Conservation (phyloP, 495 filamentous ascomycete species). For the Penicillium daleae region DNA sequence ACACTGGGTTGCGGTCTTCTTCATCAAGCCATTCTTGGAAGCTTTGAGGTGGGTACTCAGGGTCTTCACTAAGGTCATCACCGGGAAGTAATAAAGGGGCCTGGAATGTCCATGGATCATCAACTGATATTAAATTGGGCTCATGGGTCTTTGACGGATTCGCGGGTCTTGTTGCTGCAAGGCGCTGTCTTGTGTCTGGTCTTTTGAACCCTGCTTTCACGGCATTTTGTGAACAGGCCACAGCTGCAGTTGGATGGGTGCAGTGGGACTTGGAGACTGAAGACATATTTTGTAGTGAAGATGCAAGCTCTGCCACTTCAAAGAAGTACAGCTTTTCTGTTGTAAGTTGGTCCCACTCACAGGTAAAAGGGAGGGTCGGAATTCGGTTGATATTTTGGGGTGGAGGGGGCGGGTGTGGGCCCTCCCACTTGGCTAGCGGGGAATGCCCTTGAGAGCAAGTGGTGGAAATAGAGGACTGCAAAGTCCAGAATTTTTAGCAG, state of each 20-base stretch:
- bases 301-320: neutral
- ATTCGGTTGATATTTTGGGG: neutral
- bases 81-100: slow-evolving; percentile 63
- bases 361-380: neutral
- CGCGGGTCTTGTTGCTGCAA: slow-evolving; percentile 17
- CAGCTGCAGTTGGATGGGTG: slow-evolving; percentile 9
- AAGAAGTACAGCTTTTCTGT: neutral
- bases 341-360: neutral
- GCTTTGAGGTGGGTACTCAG: slow-evolving; percentile 58
- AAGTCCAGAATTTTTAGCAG: neutral
- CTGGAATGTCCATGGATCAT: slow-evolving; percentile 46
- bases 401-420: neutral
- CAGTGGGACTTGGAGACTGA: neutral
- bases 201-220: slow-evolving; percentile 15
- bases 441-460: neutral
- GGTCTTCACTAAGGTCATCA: slow-evolving; percentile 61
- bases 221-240: slow-evolving; percentile 16
- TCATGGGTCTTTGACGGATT: neutral
- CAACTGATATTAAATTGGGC: neutral
- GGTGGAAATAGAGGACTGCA: neutral
- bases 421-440: neutral
- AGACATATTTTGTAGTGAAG: neutral
- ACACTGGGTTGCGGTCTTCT: slow-evolving; percentile 58
- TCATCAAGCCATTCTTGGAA: slow-evolving; percentile 56
- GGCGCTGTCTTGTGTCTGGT: slow-evolving; percentile 9